Conservation (phyloP, 148 eudicot species). For the Heliamphora exappendiculata region DNA sequence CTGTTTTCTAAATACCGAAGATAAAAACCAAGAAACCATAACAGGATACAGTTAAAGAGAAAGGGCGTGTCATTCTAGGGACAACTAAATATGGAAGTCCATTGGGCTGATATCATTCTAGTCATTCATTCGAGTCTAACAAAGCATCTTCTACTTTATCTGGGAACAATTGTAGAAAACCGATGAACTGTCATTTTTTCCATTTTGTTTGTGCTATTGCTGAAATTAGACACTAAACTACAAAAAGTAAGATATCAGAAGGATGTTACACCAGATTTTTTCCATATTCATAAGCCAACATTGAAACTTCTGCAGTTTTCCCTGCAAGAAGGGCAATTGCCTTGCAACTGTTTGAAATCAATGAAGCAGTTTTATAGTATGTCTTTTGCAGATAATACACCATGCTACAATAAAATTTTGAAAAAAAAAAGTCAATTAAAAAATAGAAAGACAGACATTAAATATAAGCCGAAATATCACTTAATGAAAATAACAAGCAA, state of each 20-base stretch:
- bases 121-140: background rate
- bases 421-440: background rate
- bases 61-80: background rate
- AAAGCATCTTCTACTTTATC: background rate
- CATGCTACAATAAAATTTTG: constrained; percentile 49
- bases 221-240: background rate
- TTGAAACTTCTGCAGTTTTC: constrained; percentile 78
- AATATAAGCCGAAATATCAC: background rate
- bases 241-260: background rate
- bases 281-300: constrained; percentile 80
- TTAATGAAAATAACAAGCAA: background rate
- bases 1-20: background rate
- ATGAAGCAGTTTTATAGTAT: constrained; percentile 85
- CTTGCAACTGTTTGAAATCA: constrained; percentile 94
- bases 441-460: background rate
- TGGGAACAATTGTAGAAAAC: background rate
- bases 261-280: constrained; percentile 68
- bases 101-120: background rate
- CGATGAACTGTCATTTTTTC: background rate
- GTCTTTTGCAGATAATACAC: constrained; percentile 90
- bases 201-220: background rate
- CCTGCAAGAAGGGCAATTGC: constrained; percentile 94
- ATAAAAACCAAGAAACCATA: background rate
- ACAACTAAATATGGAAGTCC: background rate
- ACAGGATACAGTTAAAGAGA: background rate